phyloP scores from a whole-genome alignment of 2,329 filamentous ascomycete species.

The Phaeosphaeria sp. region DNA sequence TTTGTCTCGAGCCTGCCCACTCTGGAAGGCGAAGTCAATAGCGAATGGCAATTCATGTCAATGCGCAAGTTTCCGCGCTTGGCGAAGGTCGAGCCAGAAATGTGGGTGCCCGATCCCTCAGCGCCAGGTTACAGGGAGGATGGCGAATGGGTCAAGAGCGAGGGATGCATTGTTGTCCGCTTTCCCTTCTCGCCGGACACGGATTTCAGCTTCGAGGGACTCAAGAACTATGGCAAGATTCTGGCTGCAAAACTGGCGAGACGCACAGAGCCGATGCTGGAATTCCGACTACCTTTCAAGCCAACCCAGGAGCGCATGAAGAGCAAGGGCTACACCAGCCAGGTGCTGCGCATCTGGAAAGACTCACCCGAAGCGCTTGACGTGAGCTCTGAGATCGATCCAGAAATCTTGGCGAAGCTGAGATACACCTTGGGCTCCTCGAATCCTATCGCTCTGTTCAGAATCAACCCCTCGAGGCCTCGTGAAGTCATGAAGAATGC shows the following conservation, averaged over 20 bases:
- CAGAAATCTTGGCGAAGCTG: constrained; percentile 68
- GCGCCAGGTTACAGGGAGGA: constrained; percentile 59
- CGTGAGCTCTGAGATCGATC: constrained; percentile 52
- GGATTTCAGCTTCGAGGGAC: constrained; percentile 39
- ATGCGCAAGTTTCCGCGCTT: constrained; percentile 73
- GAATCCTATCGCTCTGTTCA: constrained; percentile 72
- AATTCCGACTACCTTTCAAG: constrained; percentile 71
- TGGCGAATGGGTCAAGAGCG: constrained; percentile 58
- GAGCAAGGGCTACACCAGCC: constrained; percentile 64
- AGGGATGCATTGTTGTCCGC: constrained; percentile 69
- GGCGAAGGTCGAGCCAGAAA: constrained; percentile 69
- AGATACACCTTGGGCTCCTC: constrained; percentile 70
- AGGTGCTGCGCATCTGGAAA: constrained; percentile 71
- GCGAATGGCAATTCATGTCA: constrained; percentile 74
- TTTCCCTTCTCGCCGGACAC: constrained; percentile 63
- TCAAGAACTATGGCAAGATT: constrained; percentile 42
- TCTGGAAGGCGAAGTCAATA: constrained; percentile 49
- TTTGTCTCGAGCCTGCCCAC: constrained; percentile 52
- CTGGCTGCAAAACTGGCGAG: constrained; percentile 42
- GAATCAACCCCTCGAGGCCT: constrained; percentile 65
- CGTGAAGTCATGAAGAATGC: constrained; percentile 68
- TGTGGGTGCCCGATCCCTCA: constrained; percentile 73
- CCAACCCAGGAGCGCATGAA: constrained; percentile 66
- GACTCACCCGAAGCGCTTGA: constrained; percentile 60
- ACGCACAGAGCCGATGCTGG: constrained; percentile 64